Base-by-base conservation (phyloP, 352 stramenopile genomes). In the Phytopythium mirpurense region DNA sequence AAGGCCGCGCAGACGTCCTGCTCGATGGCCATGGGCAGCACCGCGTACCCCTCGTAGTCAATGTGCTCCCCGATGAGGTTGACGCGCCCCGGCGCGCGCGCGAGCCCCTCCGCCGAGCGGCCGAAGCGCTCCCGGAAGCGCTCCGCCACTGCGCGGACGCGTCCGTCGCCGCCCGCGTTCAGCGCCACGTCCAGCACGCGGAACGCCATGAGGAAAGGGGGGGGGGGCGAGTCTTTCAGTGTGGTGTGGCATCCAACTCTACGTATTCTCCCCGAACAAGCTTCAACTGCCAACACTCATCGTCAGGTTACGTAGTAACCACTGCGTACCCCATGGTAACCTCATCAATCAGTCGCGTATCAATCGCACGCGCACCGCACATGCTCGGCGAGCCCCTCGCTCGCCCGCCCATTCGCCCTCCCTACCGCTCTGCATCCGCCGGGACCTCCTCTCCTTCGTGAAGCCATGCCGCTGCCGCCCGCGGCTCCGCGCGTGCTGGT, bases 21-120 rank as follows among this genome's bases (percentile, higher is more conserved):
- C 3, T 68, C 51, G 36, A 95, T 81, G 10, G 86, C 86, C 74
- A 91, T 91, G 50, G 83, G 84, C 21, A 96, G 57, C 50, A 95
- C 86, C 26, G 70, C 67, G 67, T 93, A 96, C 14, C 78, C 77
- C 61, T 95, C 76, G 60, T 96, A 96, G 70, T 95, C 83, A 37
- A 96, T 68, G 61, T 94, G 83, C 68, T 95, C 86, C 4, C 86
- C 86, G 31, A 96, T 92, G 47, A 96, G 68, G 54, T 94, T 96
- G 35, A 95, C 81, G 31, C 86, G 75, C 0, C 86, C 86, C 23
- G 86, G 86, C 24, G 83, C 81, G 14, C 72, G 61, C 26, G 80
- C 61, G 10, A 85, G 62, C 24, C 65, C 76, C 2, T 51, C 35
- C 10, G 79, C 63, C 10, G 35, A 24, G 2, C n/a, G 31, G 5